Percentiles rank a stretch among this genome's conserved stretches.
phyloP scores from a whole-genome alignment of 176 grass and related monocot genomes.

The Tillandsia leiboldiana region DNA sequence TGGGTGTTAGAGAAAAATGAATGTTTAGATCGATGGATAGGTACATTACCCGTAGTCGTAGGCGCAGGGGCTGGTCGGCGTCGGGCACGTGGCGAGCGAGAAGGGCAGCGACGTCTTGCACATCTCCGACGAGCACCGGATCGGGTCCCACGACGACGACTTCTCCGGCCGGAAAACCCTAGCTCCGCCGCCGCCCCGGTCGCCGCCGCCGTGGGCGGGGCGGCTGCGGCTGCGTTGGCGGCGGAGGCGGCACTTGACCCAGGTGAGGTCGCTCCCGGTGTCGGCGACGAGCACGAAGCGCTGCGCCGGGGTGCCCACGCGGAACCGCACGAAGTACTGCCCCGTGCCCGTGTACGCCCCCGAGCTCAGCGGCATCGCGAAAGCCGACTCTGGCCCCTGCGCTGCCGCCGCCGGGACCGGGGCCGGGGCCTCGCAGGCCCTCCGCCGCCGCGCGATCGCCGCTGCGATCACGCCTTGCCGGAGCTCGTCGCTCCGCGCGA shows the following conservation, averaged over 20 bases:
- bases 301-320: conserved; percentile 64
- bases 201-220: neutral
- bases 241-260: conserved; percentile 65
- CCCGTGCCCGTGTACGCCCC: conserved; percentile 32
- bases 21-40: neutral
- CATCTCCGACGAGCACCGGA: conserved; percentile 45
- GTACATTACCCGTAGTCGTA: conserved; percentile 21
- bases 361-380: conserved; percentile 60
- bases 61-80: conserved; percentile 36
- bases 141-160: conserved; percentile 53
- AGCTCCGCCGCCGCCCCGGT: neutral
- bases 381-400: conserved; percentile 13
- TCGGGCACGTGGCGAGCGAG: conserved; percentile 10
- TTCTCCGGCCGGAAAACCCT: conserved; percentile 33
- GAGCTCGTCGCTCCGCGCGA: conserved; percentile 27
- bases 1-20: neutral
- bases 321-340: conserved; percentile 63
- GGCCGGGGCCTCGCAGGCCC: neutral
- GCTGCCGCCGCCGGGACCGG: neutral
- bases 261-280: conserved; percentile 79
- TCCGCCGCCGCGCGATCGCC: neutral
- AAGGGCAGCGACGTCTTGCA: conserved; percentile 29
- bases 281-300: conserved; percentile 44
- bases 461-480: conserved; percentile 17
- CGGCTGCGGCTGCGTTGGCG: conserved; percentile 10